Base-by-base conservation (phyloP, 495 filamentous ascomycete species). In the Lasiosphaeriaceae sp. region DNA sequence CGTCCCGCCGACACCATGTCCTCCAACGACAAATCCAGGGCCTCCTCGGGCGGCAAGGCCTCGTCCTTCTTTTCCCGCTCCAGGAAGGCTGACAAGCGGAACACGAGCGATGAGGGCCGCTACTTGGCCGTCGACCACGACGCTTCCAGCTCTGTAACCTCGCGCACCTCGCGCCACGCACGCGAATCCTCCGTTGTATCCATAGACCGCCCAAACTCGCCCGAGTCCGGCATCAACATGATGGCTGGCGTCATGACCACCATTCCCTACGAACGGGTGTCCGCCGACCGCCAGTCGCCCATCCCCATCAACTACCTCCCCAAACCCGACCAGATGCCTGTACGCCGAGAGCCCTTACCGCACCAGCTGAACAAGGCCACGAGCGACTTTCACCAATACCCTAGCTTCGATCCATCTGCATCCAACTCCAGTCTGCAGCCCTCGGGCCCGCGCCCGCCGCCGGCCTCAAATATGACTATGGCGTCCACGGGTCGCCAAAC, bases 301-400 rank as follows among this genome's bases (percentile, higher is more conserved):
- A 83, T 92, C 54, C 73, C 87, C 14, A 77, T 92, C 58, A 88
- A 96, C 34, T 89, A 88, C 52, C 76, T 93, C 49, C 86, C 88
- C 29, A 84, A 86, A 58, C 74, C 81, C 20, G 89, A 92, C 35
- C 80, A 88, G 56, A 81, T 81, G 57, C 76, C 80, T 23, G 55
- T 73, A 26, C 80, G 85, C 56, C 83, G 83, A 65, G 89, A 94
- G 47, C 89, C 87, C 43, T 79, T 86, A 46, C 89, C 92, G 16
- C 88, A 91, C 71, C 87, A 92, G 65, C 71, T 95, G 35, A 92
- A 88, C 68, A 91, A 89, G 70, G 76, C 79, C 50, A 84, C 82
- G 20, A 79, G 78, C 47, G 93, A 97, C 65, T 97, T 84, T 66
- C 90, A 97, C 71, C 93, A 96, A 65, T 96, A 96, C 72, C 91